A percentile compares a stretch with the other conserved stretches of the same genome.
Evolutionary conservation across 345 rosid species (phyloP).

Genomic region (Populus deltoides): DNA sequence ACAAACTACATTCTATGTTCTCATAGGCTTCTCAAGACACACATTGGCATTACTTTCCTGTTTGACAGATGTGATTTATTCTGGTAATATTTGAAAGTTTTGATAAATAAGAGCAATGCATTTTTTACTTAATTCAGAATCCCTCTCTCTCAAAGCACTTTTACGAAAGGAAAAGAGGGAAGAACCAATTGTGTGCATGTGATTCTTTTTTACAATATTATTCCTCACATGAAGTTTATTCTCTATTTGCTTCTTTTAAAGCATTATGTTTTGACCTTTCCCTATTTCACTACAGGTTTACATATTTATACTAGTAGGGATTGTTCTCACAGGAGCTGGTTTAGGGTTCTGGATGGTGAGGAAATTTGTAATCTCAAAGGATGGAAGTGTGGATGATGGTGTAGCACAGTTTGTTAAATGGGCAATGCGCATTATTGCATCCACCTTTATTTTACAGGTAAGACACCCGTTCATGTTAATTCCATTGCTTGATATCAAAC

Average conservation of each 20-base stretch:
- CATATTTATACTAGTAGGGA: slow-evolving; percentile 58
- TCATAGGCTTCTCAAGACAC: neutral
- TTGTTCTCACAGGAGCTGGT: slow-evolving; percentile 85
- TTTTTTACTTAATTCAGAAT: neutral
- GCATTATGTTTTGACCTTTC: neutral
- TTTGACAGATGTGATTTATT: neutral
- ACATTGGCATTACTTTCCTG: neutral
- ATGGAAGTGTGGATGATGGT: slow-evolving; percentile 75
- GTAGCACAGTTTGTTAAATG: slow-evolving; percentile 91
- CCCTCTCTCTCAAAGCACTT: neutral
- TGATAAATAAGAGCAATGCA: neutral
- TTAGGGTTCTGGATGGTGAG: slow-evolving; percentile 91
- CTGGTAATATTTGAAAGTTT: neutral
- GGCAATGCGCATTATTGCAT: slow-evolving; percentile 78
- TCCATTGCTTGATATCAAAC: neutral
- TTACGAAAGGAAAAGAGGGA: neutral
- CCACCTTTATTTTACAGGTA: slow-evolving; percentile 74
- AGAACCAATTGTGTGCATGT: neutral
- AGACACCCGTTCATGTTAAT: slow-evolving; percentile 2
- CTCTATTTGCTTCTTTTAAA: neutral
- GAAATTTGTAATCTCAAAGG: slow-evolving; percentile 70
- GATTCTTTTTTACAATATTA: neutral
- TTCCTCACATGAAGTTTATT: neutral
- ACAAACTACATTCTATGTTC: neutral
- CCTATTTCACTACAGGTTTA: slow-evolving; percentile 50